Evolutionary conservation across 768 basidiomycete genomes (phyloP).

Genomic region (Piloderma croceum): DNA sequence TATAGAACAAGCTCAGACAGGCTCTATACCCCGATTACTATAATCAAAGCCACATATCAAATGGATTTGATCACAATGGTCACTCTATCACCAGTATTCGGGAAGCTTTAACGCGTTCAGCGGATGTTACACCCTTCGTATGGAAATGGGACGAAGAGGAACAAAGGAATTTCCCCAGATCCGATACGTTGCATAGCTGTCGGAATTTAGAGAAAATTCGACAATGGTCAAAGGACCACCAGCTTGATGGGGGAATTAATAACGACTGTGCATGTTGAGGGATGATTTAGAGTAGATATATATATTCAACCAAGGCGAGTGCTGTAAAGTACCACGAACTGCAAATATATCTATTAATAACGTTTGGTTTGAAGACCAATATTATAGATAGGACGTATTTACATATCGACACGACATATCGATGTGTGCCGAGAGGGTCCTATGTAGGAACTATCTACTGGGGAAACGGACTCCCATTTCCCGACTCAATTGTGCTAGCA

Average conservation of each 20-base stretch:
- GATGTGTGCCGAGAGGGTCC: too few species aligned
- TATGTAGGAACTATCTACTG: too few species aligned
- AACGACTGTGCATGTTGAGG: background rate
- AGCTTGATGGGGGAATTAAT: background rate
- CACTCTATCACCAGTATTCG: slow-evolving; percentile 23
- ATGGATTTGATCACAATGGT: slow-evolving; percentile 8
- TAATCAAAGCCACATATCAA: background rate
- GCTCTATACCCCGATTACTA: slow-evolving; percentile 17
- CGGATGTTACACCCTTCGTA: slow-evolving; percentile 19
- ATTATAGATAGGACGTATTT: too few species aligned
- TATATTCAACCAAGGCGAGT: too few species aligned
- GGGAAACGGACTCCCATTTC: too few species aligned
- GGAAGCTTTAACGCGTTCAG: slow-evolving; percentile 20
- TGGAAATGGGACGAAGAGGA: slow-evolving; percentile 24
- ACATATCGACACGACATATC: too few species aligned
- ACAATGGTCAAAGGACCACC: slow-evolving; percentile 15
- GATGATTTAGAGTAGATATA: background rate
- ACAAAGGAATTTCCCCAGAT: slow-evolving; percentile 15
- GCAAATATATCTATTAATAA: too few species aligned
- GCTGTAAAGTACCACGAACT: too few species aligned
- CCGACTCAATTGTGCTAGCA: too few species aligned
- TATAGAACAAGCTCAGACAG: slow-evolving; percentile 15
- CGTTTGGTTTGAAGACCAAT: too few species aligned
- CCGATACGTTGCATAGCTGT: slow-evolving; percentile 22
- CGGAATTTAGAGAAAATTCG: slow-evolving; percentile 23